These are phyloP conservation scores for Cladosporium austrohemisphaericum DNA, from an alignment of 2,329 filamentous ascomycete genomes.

Conservation along the genomic window DNA sequence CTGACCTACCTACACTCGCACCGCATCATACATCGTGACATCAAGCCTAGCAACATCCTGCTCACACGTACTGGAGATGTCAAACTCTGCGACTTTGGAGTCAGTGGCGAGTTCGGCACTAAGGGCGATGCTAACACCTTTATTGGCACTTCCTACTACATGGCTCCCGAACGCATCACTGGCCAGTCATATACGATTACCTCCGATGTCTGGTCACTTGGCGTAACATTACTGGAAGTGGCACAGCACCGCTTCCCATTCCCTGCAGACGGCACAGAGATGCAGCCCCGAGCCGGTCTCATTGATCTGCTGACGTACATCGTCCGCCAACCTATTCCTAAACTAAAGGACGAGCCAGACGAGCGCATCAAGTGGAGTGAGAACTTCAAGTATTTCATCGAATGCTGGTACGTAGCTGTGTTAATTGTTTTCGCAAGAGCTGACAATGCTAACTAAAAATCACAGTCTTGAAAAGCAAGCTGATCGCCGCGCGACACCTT, in stretches of 20 bases:
- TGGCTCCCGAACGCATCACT: constrained; percentile 97
- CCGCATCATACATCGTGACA: constrained; percentile 97
- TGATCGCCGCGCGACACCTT: constrained; percentile 80
- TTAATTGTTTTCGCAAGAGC: background rate
- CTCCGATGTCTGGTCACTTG: constrained; percentile 96
- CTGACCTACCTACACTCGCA: constrained; percentile 92
- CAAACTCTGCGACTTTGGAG: constrained; percentile 97
- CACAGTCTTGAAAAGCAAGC: constrained; percentile 89
- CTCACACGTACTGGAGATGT: constrained; percentile 89
- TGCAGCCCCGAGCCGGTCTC: constrained; percentile 85
- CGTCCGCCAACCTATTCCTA: constrained; percentile 89
- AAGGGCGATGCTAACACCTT: constrained; percentile 99
- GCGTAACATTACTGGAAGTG: constrained; percentile 97
- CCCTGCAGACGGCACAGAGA: constrained; percentile 91
- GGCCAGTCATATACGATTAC: constrained; percentile 98
- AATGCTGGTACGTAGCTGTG: constrained; percentile 80
- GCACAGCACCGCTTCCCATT: constrained; percentile 98
- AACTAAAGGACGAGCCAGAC: constrained; percentile 77
- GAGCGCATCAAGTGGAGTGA: constrained; percentile 91
- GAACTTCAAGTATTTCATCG: constrained; percentile 98
- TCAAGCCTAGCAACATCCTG: constrained; percentile 96
- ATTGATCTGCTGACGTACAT: constrained; percentile 98
- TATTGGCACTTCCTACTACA: constrained; percentile 98
- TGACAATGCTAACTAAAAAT: constrained; percentile 23
- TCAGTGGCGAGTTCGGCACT: constrained; percentile 95